Evolutionary conservation across 768 basidiomycete species (phyloP), one percentile per base, ranked within the genome.

Genomic region (Leucosporidium creatinivorum): DNA sequence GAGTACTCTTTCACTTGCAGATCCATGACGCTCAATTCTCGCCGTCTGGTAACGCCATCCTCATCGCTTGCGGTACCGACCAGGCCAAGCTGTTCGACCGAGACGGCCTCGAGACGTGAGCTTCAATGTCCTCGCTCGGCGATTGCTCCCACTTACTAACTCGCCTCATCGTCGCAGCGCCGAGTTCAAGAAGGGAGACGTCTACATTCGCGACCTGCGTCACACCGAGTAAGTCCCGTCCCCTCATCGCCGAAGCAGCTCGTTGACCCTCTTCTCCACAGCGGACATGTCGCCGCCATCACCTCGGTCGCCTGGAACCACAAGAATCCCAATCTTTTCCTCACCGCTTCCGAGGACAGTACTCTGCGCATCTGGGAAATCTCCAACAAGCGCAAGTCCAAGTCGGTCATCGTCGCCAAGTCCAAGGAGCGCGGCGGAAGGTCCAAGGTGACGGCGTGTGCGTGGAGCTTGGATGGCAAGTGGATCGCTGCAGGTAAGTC

Each of bases 361-460:
- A 98, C 96, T 0, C 89, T 99, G 62, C 85, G 94, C 89, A 89
- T 99, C 78, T 99, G 96, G 96, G 89, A 98, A 74, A 84, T 86
- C 44, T 89, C 91, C 76, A 87, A 92, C 75, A 90, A 87, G 77
- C 85, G 91, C 60, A 96, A 97, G 79, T 93, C 96, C 76, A 97
- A 93, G 80, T 84, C 86, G 0, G 92, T 96, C 52, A 94, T 99
- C 73, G 93, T 97, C 21, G 91, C 94, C 75, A 94, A 93, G 80
- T 92, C 89, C 13, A 97, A 93, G 76, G 93, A 97, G 73, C 83
- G 93, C 65, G 96, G 96, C 39, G 87, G 91, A 21, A 84, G 93
- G 71, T 97, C 96, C 8, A 93, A 92, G 77, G 87, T 99, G 9
- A 89, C 87, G 4, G 77, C 87, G 15, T 94, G 92, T 76, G 84